Conservation (phyloP, 1,139 yeast species). For the Saccharomycopsis crataegensis region DNA sequence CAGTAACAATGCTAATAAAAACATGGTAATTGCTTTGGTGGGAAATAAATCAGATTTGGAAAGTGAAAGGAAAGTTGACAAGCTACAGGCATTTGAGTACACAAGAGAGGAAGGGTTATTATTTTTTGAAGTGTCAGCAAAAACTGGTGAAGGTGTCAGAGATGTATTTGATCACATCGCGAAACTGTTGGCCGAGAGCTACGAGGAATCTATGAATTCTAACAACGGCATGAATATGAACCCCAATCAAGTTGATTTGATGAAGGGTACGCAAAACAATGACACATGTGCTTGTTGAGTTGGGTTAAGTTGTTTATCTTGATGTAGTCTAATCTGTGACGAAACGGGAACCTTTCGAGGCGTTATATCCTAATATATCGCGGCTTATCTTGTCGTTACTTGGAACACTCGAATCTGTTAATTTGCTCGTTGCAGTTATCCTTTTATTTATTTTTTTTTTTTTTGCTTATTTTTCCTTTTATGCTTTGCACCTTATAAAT, state of each 20-base stretch:
- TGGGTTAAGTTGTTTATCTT: not conserved
- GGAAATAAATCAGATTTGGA: constrained; percentile 75
- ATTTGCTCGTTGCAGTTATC: not conserved
- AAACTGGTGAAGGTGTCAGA: constrained; percentile 75
- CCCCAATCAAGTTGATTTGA: not conserved
- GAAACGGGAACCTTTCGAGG: no score
- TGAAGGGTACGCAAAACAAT: not conserved
- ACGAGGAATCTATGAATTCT: not conserved
- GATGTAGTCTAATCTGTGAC: not conserved
- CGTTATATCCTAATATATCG: not conserved
- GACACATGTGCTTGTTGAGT: constrained; percentile 20
- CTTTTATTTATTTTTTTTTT: not conserved
- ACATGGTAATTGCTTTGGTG: constrained; percentile 77
- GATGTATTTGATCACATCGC: constrained; percentile 82
- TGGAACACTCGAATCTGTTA: no score
- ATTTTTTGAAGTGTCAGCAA: constrained; percentile 92
- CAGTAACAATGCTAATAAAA: constrained; percentile 36
- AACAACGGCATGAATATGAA: not conserved
- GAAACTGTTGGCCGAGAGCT: constrained; percentile 42
- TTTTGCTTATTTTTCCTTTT: not conserved
- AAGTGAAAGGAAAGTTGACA: constrained; percentile 46
- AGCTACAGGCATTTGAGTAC: constrained; percentile 46
- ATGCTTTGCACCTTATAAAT: not conserved
- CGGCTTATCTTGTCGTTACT: not conserved
- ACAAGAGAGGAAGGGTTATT: constrained; percentile 71